phyloP scores from a whole-genome alignment of 495 filamentous ascomycete genomes.

The Neurospora sp. region DNA sequence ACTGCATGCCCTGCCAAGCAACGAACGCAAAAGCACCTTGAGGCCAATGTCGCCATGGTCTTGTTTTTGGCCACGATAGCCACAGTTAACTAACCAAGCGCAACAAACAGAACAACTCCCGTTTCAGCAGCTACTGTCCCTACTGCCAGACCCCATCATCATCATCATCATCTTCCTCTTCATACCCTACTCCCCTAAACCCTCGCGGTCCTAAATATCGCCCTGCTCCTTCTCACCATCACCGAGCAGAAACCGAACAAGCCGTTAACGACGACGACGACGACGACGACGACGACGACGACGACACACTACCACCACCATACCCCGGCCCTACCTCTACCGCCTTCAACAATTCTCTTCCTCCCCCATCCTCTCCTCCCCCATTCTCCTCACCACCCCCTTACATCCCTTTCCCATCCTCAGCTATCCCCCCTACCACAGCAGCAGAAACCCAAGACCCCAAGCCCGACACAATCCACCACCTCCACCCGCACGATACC shows the following conservation, averaged over 20 bases:
- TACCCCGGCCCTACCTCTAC: constrained; percentile 30
- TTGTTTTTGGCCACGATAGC: not conserved
- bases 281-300: not conserved
- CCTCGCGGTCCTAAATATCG: constrained; percentile 8
- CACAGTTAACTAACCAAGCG: not conserved
- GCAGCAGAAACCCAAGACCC: not conserved
- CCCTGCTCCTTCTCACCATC: constrained; percentile 6
- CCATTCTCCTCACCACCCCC: constrained; percentile 32
- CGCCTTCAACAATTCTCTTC: constrained; percentile 4
- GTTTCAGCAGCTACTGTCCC: constrained; percentile 60
- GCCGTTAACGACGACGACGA: constrained; percentile 1
- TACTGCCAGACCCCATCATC: constrained; percentile 39
- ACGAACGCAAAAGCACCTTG: not conserved
- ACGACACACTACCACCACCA: constrained; percentile 41
- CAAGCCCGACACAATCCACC: constrained; percentile 49
- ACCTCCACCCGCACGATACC: constrained; percentile 52
- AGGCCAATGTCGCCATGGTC: not conserved
- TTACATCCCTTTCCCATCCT: constrained; percentile 11
- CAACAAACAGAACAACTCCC: constrained; percentile 44
- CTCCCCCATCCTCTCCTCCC: constrained; percentile 27
- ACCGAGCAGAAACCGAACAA: constrained; percentile 33
- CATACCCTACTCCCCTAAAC: constrained; percentile 22
- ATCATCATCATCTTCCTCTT: constrained; percentile 26
- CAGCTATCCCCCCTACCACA: not conserved
- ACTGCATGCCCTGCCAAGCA: not conserved